Evolutionary conservation across 2,329 filamentous ascomycete species (phyloP), one percentile per base, ranked within the genome.

Genomic region (Arthrinium puccinioides): DNA sequence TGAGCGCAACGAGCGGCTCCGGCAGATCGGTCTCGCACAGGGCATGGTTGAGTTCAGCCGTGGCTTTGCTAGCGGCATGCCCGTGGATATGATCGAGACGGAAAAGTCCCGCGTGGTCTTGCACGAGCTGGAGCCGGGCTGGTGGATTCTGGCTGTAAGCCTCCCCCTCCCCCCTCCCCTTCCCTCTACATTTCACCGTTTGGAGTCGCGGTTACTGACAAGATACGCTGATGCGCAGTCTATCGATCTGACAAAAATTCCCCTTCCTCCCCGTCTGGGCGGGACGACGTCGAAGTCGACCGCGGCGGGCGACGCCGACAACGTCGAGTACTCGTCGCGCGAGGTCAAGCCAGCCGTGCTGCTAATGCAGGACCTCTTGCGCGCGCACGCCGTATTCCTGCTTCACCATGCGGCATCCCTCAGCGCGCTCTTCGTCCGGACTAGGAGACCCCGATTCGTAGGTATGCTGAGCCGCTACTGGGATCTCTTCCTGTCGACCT

Each of bases 21-120:
- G 92, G 46, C 89, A 96, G 68, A 88, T 98, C 56, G 92, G 92
- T 25, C 77, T 98, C 45, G 92, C 92, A 27, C 92, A 98, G 66
- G 92, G 89, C 56, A 95, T 97, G 83, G 83, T 94, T 41, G 85
- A 82, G 57, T 98, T 98, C 64, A 85, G 86, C 52, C 83, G 81
- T 55, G 89, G 81, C 51, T 98, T 98, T 61, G 84, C 89, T 3
- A 74, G 78, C 43, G 86, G 82, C 41, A 72, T 81, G 47, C 60
- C 85, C 2, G 76, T 96, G 26, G 87, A 95, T 52, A 79, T 80
- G 9, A 82, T 98, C 42, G 92, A 98, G 55, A 97, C 92, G 1
- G 86, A 95, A 51, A 92, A 86, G 66, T 80, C 83, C 34, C 77
- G 89, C 21, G 82, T 96, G 23, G 72, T 97, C 23, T 66, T 96